Base-by-base conservation (phyloP, 495 filamentous ascomycete genomes). In the Pyronema omphalodes region DNA sequence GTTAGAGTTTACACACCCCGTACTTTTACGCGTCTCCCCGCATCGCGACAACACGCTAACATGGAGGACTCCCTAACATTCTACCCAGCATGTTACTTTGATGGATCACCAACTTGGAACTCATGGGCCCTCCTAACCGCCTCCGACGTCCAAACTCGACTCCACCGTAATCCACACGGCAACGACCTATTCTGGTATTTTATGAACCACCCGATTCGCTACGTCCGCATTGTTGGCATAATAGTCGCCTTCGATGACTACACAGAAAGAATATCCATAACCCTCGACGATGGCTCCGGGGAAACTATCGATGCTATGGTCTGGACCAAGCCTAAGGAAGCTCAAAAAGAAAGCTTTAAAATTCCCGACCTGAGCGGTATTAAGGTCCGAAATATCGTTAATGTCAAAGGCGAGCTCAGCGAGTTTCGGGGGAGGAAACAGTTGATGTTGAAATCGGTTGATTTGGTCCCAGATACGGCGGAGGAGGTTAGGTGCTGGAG, bases 141-240 rank as follows among this genome's bases (percentile, higher is more conserved):
- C 1, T 66, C 70, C 43, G 85, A 93, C 61, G 76, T 95, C 14
- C 76, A 76, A 44, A 57, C 71, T 55, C 64, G 63, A 15, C 68
- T 94, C 29, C 64, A 69, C 43, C 67, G 68, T 45, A 74, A 76
- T 45, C 63, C 69, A 3, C 85, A 84, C 84, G 68, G 76, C 51
- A 79, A 85, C 66, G 70, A 79, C 60, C 68, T 89, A 15, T 29
- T 29, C 23, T 58, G 56, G 55, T 62, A 55, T 39, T 91, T 77
- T 70, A 88, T 89, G 36, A 95, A 95, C 70, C 87, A 96, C 67
- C 91, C 93, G 0, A 82, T 96, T 55, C 81, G 80, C 73, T 94
- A 79, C 76, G 77, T 91, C 40, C 77, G 80, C 57, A 60, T 95
- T 14, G 74, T 82, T 18, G 91, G 89, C 9, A 66, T 81, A 12